phyloP scores from a whole-genome alignment of 768 basidiomycete species.

The Symmetrospora coprosmae region DNA sequence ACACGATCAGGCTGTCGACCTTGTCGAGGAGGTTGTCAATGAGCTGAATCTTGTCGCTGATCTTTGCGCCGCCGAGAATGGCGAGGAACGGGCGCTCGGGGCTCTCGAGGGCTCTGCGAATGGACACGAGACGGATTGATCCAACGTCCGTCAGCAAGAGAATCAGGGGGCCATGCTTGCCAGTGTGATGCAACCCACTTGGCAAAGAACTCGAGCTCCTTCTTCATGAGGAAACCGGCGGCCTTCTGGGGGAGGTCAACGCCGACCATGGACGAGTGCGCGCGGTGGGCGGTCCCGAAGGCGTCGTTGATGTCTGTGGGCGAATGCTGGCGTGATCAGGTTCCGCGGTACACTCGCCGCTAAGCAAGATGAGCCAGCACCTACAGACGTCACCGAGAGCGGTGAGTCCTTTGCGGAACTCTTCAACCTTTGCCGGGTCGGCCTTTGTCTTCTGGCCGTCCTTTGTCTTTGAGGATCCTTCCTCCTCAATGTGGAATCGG shows the following conservation, averaged over 20 bases:
- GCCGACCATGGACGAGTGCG: slow-evolving; percentile 97
- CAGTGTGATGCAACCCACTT: slow-evolving; percentile 45
- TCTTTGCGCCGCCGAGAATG: slow-evolving; percentile 95
- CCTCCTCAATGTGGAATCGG: slow-evolving; percentile 96
- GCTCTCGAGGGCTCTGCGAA: slow-evolving; percentile 57
- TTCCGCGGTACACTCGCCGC: too few species aligned
- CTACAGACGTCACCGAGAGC: slow-evolving; percentile 67
- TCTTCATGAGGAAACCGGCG: slow-evolving; percentile 92
- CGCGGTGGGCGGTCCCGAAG: slow-evolving; percentile 95
- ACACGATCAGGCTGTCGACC: slow-evolving; percentile 89
- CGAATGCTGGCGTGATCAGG: too few species aligned
- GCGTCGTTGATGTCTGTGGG: slow-evolving; percentile 72
- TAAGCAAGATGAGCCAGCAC: too few species aligned
- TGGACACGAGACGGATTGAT: not conserved
- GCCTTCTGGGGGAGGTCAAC: slow-evolving; percentile 81
- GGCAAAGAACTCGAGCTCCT: slow-evolving; percentile 96
- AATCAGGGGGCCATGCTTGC: too few species aligned
- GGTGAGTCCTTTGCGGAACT: slow-evolving; percentile 78
- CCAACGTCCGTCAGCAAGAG: too few species aligned
- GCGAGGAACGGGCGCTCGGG: slow-evolving; percentile 94
- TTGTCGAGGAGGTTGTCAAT: slow-evolving; percentile 99
- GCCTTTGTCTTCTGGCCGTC: slow-evolving; percentile 93
- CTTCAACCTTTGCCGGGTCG: slow-evolving; percentile 58
- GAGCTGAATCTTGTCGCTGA: slow-evolving; percentile 95
- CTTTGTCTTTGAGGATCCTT: slow-evolving; percentile 82